Percentiles rank a stretch among this genome's conserved stretches.
phyloP scores from a whole-genome alignment of 2,329 filamentous ascomycete genomes.

The Alternaria sp. region DNA sequence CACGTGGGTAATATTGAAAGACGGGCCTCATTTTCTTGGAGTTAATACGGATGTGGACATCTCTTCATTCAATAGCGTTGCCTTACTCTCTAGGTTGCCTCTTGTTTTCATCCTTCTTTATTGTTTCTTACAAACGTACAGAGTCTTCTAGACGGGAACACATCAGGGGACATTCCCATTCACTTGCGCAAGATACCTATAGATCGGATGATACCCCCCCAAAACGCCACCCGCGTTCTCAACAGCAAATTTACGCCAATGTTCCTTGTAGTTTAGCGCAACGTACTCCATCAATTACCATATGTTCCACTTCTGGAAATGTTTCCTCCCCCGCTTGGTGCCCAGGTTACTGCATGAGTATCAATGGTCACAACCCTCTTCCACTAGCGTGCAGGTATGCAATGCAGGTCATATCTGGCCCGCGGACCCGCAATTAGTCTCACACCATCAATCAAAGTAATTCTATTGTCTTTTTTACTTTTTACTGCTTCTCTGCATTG shows the following conservation, averaged over 20 bases:
- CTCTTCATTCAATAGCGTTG: neutral
- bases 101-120: neutral
- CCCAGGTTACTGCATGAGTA: neutral
- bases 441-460: neutral
- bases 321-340: neutral
- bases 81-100: neutral
- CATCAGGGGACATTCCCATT: constrained; percentile 6
- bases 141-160: constrained; percentile 5
- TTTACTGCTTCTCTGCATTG: neutral
- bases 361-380: constrained; percentile 4
- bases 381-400: constrained; percentile 6
- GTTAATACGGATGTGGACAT: constrained; percentile 2
- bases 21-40: neutral
- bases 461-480: neutral
- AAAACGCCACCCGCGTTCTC: neutral
- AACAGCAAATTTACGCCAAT: constrained; percentile 1
- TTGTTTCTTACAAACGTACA: neutral
- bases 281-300: neutral
- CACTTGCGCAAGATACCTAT: constrained; percentile 15
- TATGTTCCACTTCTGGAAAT: neutral
- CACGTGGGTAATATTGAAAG: constrained; percentile 3
- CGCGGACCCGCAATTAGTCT: neutral
- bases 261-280: constrained; percentile 5
- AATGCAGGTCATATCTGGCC: constrained; percentile 11
- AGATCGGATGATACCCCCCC: constrained; percentile 27